A percentile compares a stretch with the other conserved stretches of the same genome.
Conservation (phyloP, 331 rosid species). For the Phaseolus coccineus region DNA sequence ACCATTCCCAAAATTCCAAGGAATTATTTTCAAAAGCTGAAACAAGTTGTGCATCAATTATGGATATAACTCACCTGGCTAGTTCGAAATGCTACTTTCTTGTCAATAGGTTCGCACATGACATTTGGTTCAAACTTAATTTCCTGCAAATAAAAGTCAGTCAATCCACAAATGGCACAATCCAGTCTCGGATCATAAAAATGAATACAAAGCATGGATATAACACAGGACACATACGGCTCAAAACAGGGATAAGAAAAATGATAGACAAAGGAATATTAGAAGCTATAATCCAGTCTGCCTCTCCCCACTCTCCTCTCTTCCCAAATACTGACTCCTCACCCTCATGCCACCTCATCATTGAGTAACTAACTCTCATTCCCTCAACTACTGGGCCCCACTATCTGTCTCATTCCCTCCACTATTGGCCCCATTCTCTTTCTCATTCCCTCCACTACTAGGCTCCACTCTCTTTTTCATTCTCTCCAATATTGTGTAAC, state of each 20-base stretch:
- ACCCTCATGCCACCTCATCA: too few species aligned
- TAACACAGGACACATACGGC: not conserved
- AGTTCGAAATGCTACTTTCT: conserved; percentile 70
- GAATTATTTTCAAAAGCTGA: conserved; percentile 4
- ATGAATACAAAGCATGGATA: not conserved
- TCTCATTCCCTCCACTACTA: too few species aligned
- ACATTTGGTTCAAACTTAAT: conserved; percentile 86
- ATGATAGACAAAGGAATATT: too few species aligned
- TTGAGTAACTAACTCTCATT: too few species aligned
- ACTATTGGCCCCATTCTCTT: too few species aligned
- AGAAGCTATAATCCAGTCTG: too few species aligned
- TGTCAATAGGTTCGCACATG: conserved; percentile 92
- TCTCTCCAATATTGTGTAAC: too few species aligned
- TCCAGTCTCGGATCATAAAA: conserved; percentile 1
- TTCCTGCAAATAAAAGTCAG: conserved; percentile 63
- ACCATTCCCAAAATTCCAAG: conserved; percentile 18
- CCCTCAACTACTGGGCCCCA: too few species aligned
- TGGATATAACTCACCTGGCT: conserved; percentile 65
- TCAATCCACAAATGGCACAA: conserved; percentile 22
- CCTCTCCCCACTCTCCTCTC: too few species aligned
- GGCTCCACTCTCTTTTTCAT: too few species aligned
- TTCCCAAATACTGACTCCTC: too few species aligned
- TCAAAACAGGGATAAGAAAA: not conserved
- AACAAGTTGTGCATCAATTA: conserved; percentile 11
- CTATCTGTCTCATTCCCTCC: too few species aligned